phyloP scores from a whole-genome alignment of 805 yeast genomes.

The Danielia oregonensis region DNA sequence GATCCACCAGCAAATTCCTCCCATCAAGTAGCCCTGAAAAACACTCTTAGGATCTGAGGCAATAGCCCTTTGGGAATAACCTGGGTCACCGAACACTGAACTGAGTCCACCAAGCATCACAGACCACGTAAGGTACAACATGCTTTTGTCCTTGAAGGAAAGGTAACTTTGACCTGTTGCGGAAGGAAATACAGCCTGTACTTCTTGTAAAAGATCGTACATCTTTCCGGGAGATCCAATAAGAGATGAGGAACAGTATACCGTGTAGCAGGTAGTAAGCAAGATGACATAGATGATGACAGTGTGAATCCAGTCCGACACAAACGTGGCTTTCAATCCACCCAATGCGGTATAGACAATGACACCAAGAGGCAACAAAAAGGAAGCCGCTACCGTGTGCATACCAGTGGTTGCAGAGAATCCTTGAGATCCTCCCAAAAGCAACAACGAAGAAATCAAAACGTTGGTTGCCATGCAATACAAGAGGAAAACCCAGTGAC shows the following conservation, averaged over 20 bases:
- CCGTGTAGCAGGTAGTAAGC: constrained; percentile 27
- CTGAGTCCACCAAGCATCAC: constrained; percentile 9
- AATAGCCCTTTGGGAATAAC: constrained; percentile 36
- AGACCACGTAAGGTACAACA: constrained; percentile 15
- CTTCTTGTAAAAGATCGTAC: constrained; percentile 39
- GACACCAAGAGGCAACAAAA: constrained; percentile 55
- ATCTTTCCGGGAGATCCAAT: constrained; percentile 44
- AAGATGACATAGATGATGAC: constrained; percentile 41
- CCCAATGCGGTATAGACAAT: constrained; percentile 73
- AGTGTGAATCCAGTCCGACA: constrained; percentile 72
- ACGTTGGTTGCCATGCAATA: constrained; percentile 13
- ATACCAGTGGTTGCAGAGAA: constrained; percentile 11
- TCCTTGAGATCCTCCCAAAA: constrained; percentile 8
- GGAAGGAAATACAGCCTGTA: constrained; percentile 6
- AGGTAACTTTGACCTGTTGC: constrained; percentile 6
- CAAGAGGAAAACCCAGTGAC: constrained; percentile 11
- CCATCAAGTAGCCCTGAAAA: constrained; percentile 42
- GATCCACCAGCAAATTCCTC: constrained; percentile 45
- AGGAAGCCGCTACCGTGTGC: constrained; percentile 33
- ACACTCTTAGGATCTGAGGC: constrained; percentile 41
- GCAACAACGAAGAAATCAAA: constrained; percentile 10
- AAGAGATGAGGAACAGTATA: constrained; percentile 31
- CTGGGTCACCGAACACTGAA: constrained; percentile 22
- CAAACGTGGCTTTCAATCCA: constrained; percentile 77
- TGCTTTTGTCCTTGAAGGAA: constrained; percentile 13